Conservation (phyloP, 2,329 filamentous ascomycete genomes). For the Coniochaeta sp. region DNA sequence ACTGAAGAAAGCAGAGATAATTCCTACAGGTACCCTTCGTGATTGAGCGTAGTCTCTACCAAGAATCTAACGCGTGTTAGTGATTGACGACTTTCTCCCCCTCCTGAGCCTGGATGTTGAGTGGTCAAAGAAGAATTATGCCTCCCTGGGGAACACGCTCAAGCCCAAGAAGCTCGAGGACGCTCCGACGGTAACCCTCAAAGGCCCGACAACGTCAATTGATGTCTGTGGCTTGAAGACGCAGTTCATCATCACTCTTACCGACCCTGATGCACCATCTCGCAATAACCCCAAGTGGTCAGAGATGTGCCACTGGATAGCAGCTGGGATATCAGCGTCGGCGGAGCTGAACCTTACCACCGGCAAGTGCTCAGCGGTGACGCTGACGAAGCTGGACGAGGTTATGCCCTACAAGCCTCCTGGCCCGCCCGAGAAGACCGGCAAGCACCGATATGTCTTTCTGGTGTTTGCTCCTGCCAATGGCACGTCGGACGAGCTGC, state of each 20-base stretch:
- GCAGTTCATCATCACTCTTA: constrained; percentile 25
- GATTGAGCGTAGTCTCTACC: neutral
- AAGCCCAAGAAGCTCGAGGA: constrained; percentile 24
- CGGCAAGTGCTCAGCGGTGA: constrained; percentile 7
- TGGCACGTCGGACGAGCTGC: constrained; percentile 26
- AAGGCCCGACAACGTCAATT: constrained; percentile 8
- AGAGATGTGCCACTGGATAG: constrained; percentile 39
- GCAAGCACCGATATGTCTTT: constrained; percentile 36
- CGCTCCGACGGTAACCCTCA: constrained; percentile 23
- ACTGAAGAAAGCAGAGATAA: constrained; percentile 16
- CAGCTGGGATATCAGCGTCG: constrained; percentile 18
- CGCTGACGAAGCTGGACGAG: constrained; percentile 20
- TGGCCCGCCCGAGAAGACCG: constrained; percentile 31
- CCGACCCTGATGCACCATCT: constrained; percentile 36
- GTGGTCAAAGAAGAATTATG: constrained; percentile 31
- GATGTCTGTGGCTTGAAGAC: constrained; percentile 1
- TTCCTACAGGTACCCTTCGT: constrained; percentile 12
- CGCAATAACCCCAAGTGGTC: constrained; percentile 34
- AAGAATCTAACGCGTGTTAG: constrained; percentile 21
- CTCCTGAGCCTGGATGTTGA: constrained; percentile 42
- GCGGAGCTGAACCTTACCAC: constrained; percentile 5
- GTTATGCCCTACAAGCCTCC: constrained; percentile 33
- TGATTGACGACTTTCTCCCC: constrained; percentile 53
- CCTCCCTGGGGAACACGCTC: constrained; percentile 45
- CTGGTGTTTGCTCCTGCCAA: constrained; percentile 30